Base-by-base conservation (phyloP, 495 filamentous ascomycete species). In the Haplographium delicatum region DNA sequence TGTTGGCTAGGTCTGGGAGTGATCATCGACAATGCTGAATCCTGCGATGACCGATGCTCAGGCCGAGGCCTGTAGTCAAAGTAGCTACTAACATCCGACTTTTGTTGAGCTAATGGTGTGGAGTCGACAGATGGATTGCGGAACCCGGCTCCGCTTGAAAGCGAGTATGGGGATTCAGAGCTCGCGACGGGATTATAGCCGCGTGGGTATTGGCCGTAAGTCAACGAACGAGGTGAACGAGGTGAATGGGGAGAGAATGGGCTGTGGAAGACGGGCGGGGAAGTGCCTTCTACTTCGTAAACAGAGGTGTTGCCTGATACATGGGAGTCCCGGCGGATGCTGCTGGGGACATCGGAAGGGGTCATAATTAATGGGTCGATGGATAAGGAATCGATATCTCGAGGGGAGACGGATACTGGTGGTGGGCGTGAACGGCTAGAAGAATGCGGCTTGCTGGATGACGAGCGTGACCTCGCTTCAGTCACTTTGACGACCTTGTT, bases 361-460 rank as follows among this genome's bases (percentile, higher is more conserved):
- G 20, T 48, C 54, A 61, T 61, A 35, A 54, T 54, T 0, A 60
- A 27, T 6, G 58, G 58, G 41, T 61, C 58, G 5, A 54, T 26
- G 10, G 53, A 57, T 43, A 57, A 27, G 24, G 42, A 34, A 35
- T 61, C 58, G 13, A 61, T 19, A 18, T 57, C 58, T 18, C 15
- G 27, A 4, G 9, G 10, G 3, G 10, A 20, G 13, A 37, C 19
- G 19, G 34, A 37, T 18, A 23, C 19, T 10, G 50, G 46, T 24
- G 13, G 27, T 16, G 15, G 23, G n/a, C 22, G 37, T 13, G 56
- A 54, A 10, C 37, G 48, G 9, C 27, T 41, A 7, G 20, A 10
- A 20, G 13, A 22, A 26, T 25, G 3, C 9, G 33, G 3, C 5
- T 23, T 28, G 19, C 40, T 56, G 27, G 53, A 57, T 20, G 49